Evolutionary conservation across 2,329 filamentous ascomycete species (phyloP).

Genomic region (Sclerotinia sclerotiorum): DNA sequence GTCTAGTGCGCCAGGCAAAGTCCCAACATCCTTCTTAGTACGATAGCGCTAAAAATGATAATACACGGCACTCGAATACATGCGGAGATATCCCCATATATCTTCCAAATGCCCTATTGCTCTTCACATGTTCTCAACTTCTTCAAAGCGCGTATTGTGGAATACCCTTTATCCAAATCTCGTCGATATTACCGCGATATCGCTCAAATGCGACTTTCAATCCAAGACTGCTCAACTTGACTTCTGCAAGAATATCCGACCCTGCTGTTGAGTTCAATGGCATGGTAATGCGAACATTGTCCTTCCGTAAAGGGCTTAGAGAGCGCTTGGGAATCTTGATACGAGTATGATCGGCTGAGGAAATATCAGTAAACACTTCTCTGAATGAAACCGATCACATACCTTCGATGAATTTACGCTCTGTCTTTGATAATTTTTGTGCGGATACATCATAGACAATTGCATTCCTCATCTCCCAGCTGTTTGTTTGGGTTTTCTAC

Average conservation of each 20-base stretch:
- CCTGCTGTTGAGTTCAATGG: constrained; percentile 8
- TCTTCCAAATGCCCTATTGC: background rate
- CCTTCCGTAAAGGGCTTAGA: background rate
- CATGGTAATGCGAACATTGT: constrained; percentile 8
- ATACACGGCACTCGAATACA: background rate
- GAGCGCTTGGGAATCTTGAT: constrained; percentile 10
- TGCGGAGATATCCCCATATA: background rate
- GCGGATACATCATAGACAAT: constrained; percentile 17
- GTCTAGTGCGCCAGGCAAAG: background rate
- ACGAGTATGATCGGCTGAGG: background rate
- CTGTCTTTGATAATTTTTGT: background rate
- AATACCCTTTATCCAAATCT: constrained; percentile 14
- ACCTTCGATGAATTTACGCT: constrained; percentile 8
- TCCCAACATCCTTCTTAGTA: background rate
- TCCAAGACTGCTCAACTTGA: constrained; percentile 20
- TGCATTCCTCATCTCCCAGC: constrained; percentile 3
- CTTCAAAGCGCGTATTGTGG: constrained; percentile 2
- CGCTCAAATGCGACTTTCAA: constrained; percentile 6
- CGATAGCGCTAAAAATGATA: background rate
- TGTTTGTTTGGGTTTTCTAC: constrained; percentile 7
- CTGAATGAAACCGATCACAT: background rate
- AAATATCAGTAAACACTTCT: background rate
- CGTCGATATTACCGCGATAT: constrained; percentile 11
- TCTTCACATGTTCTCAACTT: background rate
- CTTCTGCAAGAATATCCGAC: constrained; percentile 7